Evolutionary conservation across 768 basidiomycete genomes (phyloP).

Genomic region (Lactarius vividus): DNA sequence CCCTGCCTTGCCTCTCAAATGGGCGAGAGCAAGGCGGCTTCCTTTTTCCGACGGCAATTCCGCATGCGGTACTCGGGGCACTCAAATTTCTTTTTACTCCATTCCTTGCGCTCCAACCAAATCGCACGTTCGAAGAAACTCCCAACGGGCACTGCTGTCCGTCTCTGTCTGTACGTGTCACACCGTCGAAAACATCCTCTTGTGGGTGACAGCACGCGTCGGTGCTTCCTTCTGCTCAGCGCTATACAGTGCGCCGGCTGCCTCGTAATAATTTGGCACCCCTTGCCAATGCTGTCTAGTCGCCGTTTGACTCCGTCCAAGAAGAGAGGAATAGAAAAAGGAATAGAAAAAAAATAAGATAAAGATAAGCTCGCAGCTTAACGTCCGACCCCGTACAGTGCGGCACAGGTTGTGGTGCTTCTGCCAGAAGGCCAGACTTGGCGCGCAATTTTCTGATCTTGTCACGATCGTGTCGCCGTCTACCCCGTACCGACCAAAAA

Average conservation of each 20-base stretch:
- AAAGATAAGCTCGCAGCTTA: not conserved
- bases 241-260: not conserved
- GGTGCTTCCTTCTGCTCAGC: not conserved
- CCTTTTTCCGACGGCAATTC: conserved; percentile 3
- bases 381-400: conserved; percentile 1
- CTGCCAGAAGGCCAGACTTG: not conserved
- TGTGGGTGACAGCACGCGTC: not conserved
- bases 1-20: not conserved
- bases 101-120: conserved; percentile 12
- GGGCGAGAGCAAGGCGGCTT: not conserved
- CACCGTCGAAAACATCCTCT: not conserved
- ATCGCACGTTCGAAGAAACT: not conserved
- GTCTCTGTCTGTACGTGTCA: not conserved
- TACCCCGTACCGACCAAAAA: conserved; percentile 2
- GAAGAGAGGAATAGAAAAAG: not conserved
- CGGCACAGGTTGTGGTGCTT: conserved; percentile 1
- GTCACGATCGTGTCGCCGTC: conserved; percentile 11
- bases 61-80: conserved; percentile 10
- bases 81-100: conserved; percentile 13
- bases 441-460: not conserved
- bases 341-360: not conserved
- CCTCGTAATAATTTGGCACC: not conserved
- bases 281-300: not conserved
- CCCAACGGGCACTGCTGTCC: not conserved
- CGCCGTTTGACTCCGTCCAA: not conserved